Percentiles rank a stretch among this genome's conserved stretches.
Evolutionary conservation across 352 stramenopile species (phyloP).

Genomic region (Pythium chondricola): DNA sequence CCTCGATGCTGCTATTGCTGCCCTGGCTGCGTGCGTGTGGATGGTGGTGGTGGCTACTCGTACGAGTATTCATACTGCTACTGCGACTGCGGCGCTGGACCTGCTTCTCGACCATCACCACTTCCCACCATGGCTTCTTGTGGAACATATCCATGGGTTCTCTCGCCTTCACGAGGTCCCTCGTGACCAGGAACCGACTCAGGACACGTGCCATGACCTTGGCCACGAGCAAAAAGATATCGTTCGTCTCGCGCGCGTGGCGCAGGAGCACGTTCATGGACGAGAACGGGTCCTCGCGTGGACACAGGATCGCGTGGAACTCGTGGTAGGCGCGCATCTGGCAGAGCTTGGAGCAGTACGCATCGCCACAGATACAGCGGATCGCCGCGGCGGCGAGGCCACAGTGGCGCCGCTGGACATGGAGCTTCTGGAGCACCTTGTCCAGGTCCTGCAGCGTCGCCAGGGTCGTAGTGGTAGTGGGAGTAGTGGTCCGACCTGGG

Average conservation of each 20-base stretch:
- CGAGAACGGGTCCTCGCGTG: constrained; percentile 46
- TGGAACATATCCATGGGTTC: constrained; percentile 87
- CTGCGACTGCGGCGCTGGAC: constrained; percentile 27
- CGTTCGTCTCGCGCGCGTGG: constrained; percentile 84
- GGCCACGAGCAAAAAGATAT: constrained; percentile 87
- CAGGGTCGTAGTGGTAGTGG: too few species aligned
- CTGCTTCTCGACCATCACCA: constrained; percentile 58
- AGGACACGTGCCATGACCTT: constrained; percentile 80
- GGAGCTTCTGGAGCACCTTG: constrained; percentile 28
- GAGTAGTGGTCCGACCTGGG: too few species aligned
- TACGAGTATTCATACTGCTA: constrained; percentile 16
- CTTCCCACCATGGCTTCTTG: constrained; percentile 89
- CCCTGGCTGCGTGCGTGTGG: too few species aligned
- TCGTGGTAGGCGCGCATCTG: constrained; percentile 58
- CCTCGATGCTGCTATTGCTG: constrained; percentile 23
- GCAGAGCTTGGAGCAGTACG: constrained; percentile 84
- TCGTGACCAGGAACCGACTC: constrained; percentile 44
- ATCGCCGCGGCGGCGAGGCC: constrained; percentile 32
- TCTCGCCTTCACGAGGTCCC: constrained; percentile 47
- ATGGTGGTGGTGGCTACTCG: too few species aligned
- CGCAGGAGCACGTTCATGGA: constrained; percentile 57
- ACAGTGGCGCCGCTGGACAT: constrained; percentile 41
- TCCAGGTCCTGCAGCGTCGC: constrained; percentile 28
- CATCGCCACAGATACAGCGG: constrained; percentile 59
- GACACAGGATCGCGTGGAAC: constrained; percentile 75